phyloP scores from a whole-genome alignment of 345 rosid genomes.

The Gossypium thurberi region DNA sequence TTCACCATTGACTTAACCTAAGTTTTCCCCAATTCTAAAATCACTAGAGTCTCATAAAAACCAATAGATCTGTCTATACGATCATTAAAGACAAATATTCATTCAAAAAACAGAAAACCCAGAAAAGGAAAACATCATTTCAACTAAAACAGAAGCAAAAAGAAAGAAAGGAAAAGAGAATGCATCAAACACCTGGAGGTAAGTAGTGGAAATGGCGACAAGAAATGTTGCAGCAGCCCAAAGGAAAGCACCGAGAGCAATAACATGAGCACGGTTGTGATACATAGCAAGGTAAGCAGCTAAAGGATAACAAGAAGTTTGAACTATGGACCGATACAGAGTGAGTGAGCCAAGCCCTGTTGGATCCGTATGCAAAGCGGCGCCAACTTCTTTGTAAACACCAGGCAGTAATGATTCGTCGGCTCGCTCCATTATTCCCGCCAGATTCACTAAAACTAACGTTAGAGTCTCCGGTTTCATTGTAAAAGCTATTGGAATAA shows the following conservation, averaged over 20 bases:
- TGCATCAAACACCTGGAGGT: constrained; percentile 37
- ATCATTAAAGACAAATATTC: background rate
- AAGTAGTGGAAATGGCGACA: constrained; percentile 59
- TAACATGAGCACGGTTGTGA: constrained; percentile 64
- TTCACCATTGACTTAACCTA: background rate
- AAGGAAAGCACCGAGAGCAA: constrained; percentile 63
- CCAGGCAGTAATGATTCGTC: constrained; percentile 67
- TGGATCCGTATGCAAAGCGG: constrained; percentile 50
- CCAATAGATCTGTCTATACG: background rate
- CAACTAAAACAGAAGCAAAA: background rate
- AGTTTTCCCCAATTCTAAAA: background rate
- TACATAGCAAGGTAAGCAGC: constrained; percentile 52
- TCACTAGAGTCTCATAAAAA: background rate
- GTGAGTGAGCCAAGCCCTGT: constrained; percentile 57
- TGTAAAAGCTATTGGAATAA: background rate
- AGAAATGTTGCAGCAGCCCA: constrained; percentile 71
- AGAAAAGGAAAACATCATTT: constrained; percentile 1
- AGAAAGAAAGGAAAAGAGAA: background rate
- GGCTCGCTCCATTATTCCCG: constrained; percentile 58
- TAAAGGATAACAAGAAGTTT: constrained; percentile 49
- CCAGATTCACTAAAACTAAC: constrained; percentile 52
- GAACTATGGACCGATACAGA: constrained; percentile 58
- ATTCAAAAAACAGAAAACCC: background rate
- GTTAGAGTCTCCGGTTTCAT: constrained; percentile 53
- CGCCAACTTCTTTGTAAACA: constrained; percentile 65